Percentiles rank a stretch among this genome's conserved stretches.
phyloP scores from a whole-genome alignment of 495 filamentous ascomycete genomes.

The Annulohypoxylon stygium region DNA sequence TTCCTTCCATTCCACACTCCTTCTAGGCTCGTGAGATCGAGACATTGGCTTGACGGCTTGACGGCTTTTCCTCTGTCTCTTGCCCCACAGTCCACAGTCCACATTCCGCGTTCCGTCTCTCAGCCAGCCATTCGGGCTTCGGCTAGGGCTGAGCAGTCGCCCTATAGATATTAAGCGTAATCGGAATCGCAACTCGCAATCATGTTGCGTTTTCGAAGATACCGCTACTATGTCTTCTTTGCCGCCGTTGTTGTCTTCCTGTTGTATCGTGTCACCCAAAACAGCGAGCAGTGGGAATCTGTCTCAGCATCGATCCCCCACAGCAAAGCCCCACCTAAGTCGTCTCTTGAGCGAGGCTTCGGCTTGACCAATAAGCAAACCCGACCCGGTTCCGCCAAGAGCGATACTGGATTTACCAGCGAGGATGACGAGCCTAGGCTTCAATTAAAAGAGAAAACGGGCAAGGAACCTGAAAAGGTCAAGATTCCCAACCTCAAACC shows the following conservation, averaged over 20 bases:
- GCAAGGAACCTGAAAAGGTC: constrained; percentile 36
- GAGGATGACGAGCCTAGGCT: constrained; percentile 37
- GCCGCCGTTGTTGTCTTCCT: constrained; percentile 73
- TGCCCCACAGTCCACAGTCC: constrained; percentile 20
- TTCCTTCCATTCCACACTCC: constrained; percentile 18
- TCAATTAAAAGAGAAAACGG: constrained; percentile 33
- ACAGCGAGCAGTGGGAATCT: constrained; percentile 60
- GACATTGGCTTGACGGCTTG: constrained; percentile 28
- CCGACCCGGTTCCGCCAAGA: constrained; percentile 20
- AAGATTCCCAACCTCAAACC: constrained; percentile 58
- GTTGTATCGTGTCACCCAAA: constrained; percentile 73
- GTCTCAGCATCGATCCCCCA: constrained; percentile 49
- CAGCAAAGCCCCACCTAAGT: constrained; percentile 40
- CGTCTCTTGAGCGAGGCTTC: constrained; percentile 36
- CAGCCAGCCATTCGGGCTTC: not conserved
- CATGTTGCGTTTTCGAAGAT: constrained; percentile 84
- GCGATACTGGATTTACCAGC: constrained; percentile 13
- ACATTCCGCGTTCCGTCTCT: constrained; percentile 4
- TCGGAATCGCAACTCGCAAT: constrained; percentile 33
- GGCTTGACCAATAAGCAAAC: constrained; percentile 32
- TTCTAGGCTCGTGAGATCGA: constrained; percentile 15
- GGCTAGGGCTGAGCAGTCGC: constrained; percentile 7
- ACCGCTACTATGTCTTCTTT: constrained; percentile 79
- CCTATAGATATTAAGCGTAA: constrained; percentile 13
- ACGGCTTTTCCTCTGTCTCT: constrained; percentile 14